These are phyloP conservation scores for Tulasnella sp. DNA, from an alignment of 768 basidiomycete species.

Conservation along the genomic window DNA sequence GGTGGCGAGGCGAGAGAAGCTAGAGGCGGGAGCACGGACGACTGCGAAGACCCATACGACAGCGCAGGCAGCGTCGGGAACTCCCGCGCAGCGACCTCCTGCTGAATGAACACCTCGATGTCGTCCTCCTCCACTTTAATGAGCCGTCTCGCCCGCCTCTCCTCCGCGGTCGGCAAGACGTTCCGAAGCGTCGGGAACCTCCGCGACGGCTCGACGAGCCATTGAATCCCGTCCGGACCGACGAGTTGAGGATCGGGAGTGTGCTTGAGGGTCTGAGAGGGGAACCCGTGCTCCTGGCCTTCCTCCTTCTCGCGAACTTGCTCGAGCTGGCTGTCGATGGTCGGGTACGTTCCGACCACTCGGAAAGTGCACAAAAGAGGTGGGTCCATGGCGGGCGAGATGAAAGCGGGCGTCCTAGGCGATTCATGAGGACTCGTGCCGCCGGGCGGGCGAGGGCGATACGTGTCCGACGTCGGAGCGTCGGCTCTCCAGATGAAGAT, in stretches of 20 bases:
- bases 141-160: background rate
- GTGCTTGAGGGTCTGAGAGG: background rate
- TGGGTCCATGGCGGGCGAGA: background rate
- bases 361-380: constrained; percentile 21
- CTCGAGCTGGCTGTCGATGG: background rate
- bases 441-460: background rate
- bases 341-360: background rate
- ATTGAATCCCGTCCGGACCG: background rate
- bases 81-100: background rate
- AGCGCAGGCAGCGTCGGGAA: background rate
- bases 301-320: background rate
- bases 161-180: background rate
- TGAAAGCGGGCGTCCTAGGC: background rate
- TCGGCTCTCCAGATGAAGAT: constrained; percentile 19
- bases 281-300: background rate
- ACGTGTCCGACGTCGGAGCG: background rate
- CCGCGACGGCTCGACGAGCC: background rate
- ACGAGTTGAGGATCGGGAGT: background rate
- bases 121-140: background rate
- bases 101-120: too few relatives aligned
- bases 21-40: background rate
- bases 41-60: background rate
- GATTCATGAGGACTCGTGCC: background rate
- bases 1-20: background rate
- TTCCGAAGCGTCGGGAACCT: background rate